These are phyloP conservation scores for Eragrostis tef DNA, from an alignment of 202 grass and related monocot genomes.

Conservation along the genomic window DNA sequence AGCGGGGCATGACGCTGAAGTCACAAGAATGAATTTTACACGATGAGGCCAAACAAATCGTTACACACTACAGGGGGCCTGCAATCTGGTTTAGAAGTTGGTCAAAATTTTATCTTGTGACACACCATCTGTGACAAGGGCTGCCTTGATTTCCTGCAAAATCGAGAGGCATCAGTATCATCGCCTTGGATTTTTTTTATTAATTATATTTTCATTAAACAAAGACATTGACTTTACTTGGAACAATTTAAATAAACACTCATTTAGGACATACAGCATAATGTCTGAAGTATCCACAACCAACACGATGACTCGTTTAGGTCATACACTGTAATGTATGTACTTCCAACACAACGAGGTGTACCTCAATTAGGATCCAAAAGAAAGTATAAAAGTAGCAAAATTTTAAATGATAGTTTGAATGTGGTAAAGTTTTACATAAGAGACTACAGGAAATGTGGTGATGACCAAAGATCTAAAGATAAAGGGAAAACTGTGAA, in stretches of 20 bases:
- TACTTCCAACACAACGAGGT: not conserved
- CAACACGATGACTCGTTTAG: not conserved
- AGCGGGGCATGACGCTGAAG: not conserved
- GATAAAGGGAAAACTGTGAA: not conserved
- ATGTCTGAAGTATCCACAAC: not conserved
- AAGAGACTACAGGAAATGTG: not conserved
- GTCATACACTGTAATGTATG: not conserved
- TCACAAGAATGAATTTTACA: conserved; percentile 28
- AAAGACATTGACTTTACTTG: not conserved
- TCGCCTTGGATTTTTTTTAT: not conserved
- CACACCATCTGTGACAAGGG: conserved; percentile 72
- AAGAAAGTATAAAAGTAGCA: not conserved
- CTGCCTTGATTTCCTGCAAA: conserved; percentile 64
- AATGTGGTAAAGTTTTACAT: not conserved
- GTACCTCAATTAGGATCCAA: not conserved
- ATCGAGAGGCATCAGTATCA: conserved; percentile 16
- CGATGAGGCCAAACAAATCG: conserved; percentile 1
- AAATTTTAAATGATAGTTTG: not conserved
- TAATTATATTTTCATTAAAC: not conserved
- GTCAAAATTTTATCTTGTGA: conserved; percentile 79
- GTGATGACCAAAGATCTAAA: not conserved
- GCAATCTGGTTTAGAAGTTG: conserved; percentile 59
- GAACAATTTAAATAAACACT: not conserved
- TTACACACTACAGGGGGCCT: conserved; percentile 12
- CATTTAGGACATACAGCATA: not conserved